Evolutionary conservation across 108 stramenopile species (phyloP).

Genomic region (Skeletonema menzelii): DNA sequence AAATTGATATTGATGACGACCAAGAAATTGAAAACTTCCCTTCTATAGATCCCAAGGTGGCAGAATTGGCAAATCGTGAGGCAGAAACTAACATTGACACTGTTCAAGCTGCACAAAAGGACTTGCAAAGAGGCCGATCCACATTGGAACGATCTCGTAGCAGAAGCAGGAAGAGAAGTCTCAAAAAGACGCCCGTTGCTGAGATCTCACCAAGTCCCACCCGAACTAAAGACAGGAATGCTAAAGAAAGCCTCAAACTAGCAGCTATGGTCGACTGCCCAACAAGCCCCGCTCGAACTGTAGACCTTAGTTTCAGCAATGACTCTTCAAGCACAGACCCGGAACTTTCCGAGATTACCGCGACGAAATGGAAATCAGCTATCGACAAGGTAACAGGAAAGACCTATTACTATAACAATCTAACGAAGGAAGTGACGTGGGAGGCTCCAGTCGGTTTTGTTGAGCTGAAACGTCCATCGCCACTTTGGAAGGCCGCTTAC

Average conservation of each 20-base stretch:
- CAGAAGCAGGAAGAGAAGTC: not conserved
- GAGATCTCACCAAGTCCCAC: not conserved
- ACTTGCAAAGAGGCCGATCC: not conserved
- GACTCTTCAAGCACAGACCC: not conserved
- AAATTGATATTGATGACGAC: not conserved
- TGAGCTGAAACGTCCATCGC: not conserved
- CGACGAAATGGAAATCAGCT: constrained; percentile 4
- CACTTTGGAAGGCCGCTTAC: not conserved
- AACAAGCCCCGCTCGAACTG: not conserved
- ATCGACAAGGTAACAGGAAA: constrained; percentile 16
- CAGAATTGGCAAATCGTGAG: not conserved
- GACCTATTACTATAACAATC: constrained; percentile 27
- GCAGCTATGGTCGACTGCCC: not conserved
- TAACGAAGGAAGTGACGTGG: constrained; percentile 23
- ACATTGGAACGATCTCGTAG: not conserved
- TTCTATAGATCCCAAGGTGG: not conserved
- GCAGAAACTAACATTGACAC: not conserved
- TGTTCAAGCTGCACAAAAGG: not conserved
- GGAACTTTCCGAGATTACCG: not conserved
- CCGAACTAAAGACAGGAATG: no score
- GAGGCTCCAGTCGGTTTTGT: not conserved
- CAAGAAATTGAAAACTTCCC: not conserved
- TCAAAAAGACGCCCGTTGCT: not conserved
- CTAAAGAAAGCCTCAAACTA: not conserved
- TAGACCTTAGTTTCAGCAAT: not conserved